Conservation (phyloP, 305 asterid genomes). For the Salvia sclarea region DNA sequence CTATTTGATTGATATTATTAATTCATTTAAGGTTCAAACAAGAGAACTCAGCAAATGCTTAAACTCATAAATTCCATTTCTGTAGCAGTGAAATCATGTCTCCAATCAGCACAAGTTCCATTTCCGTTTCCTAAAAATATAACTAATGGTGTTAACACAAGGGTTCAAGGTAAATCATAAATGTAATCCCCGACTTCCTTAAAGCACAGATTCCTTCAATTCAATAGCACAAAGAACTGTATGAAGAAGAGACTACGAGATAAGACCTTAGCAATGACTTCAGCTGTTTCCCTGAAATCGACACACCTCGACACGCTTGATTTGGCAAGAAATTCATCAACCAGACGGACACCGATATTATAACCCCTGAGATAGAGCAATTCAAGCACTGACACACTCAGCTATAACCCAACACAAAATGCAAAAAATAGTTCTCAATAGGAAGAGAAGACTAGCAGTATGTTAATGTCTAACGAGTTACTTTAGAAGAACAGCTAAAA, state of each 20-base stretch:
- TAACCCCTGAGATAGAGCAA: constrained; percentile 66
- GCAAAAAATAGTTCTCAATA: too few relatives aligned
- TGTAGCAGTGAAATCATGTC: constrained; percentile 2
- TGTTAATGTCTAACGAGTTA: neutral
- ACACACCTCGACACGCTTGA: constrained; percentile 88
- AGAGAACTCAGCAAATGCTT: neutral
- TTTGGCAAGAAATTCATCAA: constrained; percentile 90
- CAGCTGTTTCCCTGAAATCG: constrained; percentile 96
- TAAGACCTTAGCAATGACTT: constrained; percentile 86
- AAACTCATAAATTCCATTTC: neutral
- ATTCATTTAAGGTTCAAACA: neutral
- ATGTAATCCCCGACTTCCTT: neutral
- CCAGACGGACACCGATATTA: constrained; percentile 79
- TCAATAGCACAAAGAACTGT: constrained; percentile 11
- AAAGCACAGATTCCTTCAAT: neutral
- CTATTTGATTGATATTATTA: neutral
- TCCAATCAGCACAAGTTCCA: neutral
- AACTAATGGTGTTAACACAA: neutral
- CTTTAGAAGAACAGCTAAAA: neutral
- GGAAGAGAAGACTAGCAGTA: constrained; percentile 1
- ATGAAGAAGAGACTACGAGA: constrained; percentile 19
- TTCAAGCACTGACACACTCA: constrained; percentile 5
- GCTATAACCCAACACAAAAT: neutral
- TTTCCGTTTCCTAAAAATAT: neutral
- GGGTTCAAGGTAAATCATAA: neutral